A percentile compares a stretch with the other conserved stretches of the same genome.
These are phyloP conservation scores for Pelargonium australe DNA, from an alignment of 441 rosid genomes.

Conservation along the genomic window DNA sequence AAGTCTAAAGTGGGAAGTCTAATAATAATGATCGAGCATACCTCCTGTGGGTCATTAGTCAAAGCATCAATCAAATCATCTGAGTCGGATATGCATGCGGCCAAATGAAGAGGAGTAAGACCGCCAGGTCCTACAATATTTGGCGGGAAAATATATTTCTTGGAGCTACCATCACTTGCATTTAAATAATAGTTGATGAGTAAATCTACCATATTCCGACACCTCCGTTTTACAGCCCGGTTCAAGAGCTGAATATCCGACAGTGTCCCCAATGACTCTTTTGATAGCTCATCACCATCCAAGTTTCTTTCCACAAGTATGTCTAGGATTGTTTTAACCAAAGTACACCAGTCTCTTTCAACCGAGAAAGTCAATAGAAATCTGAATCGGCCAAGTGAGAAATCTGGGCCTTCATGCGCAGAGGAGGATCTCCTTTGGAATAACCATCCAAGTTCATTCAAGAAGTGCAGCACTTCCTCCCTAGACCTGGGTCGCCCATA, in stretches of 20 bases:
- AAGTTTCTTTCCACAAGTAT: constrained; percentile 50
- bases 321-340: constrained; percentile 57
- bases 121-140: constrained; percentile 65
- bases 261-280: constrained; percentile 48
- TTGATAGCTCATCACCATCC: constrained; percentile 35
- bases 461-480: constrained; percentile 60
- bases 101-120: constrained; percentile 75
- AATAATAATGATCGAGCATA: constrained; percentile 18
- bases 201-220: constrained; percentile 57
- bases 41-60: constrained; percentile 84
- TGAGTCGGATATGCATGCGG: constrained; percentile 63
- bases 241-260: constrained; percentile 61
- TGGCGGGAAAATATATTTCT: constrained; percentile 51
- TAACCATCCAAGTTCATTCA: constrained; percentile 93
- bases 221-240: constrained; percentile 68
- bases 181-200: constrained; percentile 43
- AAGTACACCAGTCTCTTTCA: constrained; percentile 63
- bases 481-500: constrained; percentile 38
- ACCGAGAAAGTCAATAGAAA: constrained; percentile 61
- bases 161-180: constrained; percentile 21
- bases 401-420: constrained; percentile 30
- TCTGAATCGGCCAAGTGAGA: constrained; percentile 61
- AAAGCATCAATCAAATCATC: constrained; percentile 57
- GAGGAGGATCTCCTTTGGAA: constrained; percentile 51
- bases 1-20: too few relatives aligned